Conservation (phyloP, 306 rosid species). For the Trifolium fragiferum region DNA sequence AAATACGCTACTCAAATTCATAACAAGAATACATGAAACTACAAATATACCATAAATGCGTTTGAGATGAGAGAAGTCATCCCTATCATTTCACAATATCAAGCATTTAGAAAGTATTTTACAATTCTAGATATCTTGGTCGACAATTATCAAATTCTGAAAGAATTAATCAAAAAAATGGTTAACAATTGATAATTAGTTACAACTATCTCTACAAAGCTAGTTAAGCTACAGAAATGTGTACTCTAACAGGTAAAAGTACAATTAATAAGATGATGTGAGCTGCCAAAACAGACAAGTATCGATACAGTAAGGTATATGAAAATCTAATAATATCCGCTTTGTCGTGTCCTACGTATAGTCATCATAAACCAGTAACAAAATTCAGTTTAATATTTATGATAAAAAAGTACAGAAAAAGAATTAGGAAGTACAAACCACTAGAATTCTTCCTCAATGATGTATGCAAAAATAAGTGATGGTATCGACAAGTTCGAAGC, state of each 20-base stretch:
- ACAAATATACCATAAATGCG: not conserved
- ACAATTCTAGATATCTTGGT: constrained; percentile 1
- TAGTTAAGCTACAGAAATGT: not conserved
- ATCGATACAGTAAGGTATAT: constrained; percentile 1
- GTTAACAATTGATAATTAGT: not conserved
- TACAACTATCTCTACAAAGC: not conserved
- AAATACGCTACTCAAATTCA: constrained; percentile 24
- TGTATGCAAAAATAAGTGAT: constrained; percentile 80
- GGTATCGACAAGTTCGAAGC: constrained; percentile 91
- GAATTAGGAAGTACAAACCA: constrained; percentile 54
- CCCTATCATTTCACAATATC: not conserved
- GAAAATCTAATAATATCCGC: not conserved
- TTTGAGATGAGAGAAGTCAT: not conserved
- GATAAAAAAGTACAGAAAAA: not conserved
- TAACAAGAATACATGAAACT: constrained; percentile 22
- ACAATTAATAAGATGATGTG: not conserved
- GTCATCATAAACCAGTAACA: not conserved
- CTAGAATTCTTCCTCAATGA: constrained; percentile 77
- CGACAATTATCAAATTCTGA: not conserved
- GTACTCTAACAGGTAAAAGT: constrained; percentile 14
- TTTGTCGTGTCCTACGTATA: not conserved
- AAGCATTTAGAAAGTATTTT: constrained; percentile 8
- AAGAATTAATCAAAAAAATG: constrained; percentile 2
- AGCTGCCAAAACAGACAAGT: not conserved
- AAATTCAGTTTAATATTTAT: not conserved